Percentiles rank a stretch among this genome's conserved stretches.
Conservation (phyloP, 345 rosid species). For the Populus tremula region DNA sequence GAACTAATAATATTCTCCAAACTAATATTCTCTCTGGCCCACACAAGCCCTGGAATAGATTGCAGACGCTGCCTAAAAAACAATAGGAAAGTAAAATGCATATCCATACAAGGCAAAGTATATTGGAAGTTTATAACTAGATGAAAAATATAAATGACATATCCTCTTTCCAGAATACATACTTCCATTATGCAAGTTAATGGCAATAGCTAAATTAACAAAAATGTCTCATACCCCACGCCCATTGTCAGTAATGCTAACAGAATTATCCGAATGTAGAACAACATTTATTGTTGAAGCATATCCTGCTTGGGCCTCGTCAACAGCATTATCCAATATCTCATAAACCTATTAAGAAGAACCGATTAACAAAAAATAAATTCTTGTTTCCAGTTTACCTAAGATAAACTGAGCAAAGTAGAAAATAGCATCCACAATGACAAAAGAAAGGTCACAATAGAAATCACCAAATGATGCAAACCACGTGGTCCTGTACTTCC, state of each 20-base stretch:
- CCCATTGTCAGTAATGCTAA: conserved; percentile 84
- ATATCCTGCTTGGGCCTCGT: conserved; percentile 97
- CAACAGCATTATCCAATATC: conserved; percentile 94
- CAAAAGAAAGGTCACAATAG: conserved; percentile 5
- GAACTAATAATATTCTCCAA: not conserved
- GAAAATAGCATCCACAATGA: not conserved
- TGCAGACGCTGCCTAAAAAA: not conserved
- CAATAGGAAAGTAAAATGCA: not conserved
- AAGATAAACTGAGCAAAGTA: conserved; percentile 5
- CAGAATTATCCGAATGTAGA: conserved; percentile 73
- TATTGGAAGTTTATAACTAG: not conserved
- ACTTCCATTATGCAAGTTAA: not conserved
- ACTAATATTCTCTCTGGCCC: not conserved
- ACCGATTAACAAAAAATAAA: not conserved
- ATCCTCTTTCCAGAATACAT: not conserved
- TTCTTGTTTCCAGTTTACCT: not conserved
- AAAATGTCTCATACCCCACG: conserved; percentile 77
- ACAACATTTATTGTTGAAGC: conserved; percentile 71
- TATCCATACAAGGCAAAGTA: not conserved
- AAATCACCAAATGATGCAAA: conserved; percentile 87
- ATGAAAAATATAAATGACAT: not conserved
- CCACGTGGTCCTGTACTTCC: conserved; percentile 99
- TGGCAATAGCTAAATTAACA: not conserved
- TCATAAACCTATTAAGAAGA: conserved; percentile 71
- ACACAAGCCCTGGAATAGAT: not conserved